Base-by-base conservation (phyloP, 108 stramenopile genomes). In the Parietichytrium sp. region DNA sequence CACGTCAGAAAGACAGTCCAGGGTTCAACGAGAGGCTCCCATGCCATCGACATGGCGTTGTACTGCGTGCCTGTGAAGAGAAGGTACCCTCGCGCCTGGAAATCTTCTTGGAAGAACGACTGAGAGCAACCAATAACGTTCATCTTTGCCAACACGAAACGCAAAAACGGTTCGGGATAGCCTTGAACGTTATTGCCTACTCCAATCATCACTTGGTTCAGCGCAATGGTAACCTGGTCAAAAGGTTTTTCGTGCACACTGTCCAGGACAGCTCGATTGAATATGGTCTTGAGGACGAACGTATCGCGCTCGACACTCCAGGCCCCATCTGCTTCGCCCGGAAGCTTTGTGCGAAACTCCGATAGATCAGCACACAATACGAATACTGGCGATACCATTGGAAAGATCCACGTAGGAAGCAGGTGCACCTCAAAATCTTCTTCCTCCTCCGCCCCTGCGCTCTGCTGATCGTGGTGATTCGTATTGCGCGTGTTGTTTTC, bases 241-340 rank as follows among this genome's bases (percentile, higher is more conserved):
- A 72, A 72, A 4, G 45, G 38, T 25, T 10, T 31, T 8, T 72
- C 55, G 0, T 10, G 8, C 1, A 10, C 8, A 23, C 20, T 20
- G 55, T n/a, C 42, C 18, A n/a, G 31, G 4, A 4, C n/a, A 10
- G 55, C 55, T 25, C 45, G 29, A 31, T 29, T 10, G 4, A 25
- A 45, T 31, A 72, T 31, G 15, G 10, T 7, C 7, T 42, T 42
- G 38, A 72, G 55, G 2, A 72, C 42, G 38, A 42, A 31, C 8
- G 55, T 42, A 25, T 72, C 55, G 10, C 55, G 55, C 55, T 72
- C 55, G 13, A 42, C 45, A 25, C 45, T 72, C 55, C 55, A 72
- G 42, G 36, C 38, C 1, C 55, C 55, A 0, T 31, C 38, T 6
- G 2, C 4, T n/a, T 72, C 55, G 20, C 55, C 55, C 4, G 55